Evolutionary conservation across 148 eudicot genomes (phyloP), one percentile per base, ranked within the genome.

Genomic region (Fallopia convolvulus): DNA sequence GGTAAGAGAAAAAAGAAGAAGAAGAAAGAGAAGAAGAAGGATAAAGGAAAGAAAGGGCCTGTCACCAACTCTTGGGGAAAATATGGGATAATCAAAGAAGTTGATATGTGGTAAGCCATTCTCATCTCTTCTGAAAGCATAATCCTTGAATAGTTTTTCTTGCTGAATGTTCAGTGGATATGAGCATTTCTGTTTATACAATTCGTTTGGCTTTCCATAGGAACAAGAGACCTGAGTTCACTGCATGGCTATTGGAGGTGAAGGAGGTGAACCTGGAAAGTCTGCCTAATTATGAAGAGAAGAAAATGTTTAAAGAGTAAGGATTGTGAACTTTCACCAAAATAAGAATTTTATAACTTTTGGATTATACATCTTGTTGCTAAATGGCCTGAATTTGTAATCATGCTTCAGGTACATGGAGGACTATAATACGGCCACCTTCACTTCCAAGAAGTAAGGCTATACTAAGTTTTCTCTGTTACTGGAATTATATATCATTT

Each of bases 271-370:
- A 95, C 83, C 84, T 95, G 77, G 99, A 92, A 87, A 90, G 92
- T 84, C 82, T 95, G 81, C 89, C 97, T 5, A 95, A 85, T 78
- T 90, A 90, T 90, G 99, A 95, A 79, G 99, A 95, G 88, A 95
- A 95, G 87, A 92, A 92, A 80, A 90, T 92, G 88, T 95, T 92
- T 82, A 95, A 95, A 87, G 88, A 95, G 99, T 95, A 85, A 82
- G 91, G 21, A 36, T 68, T 68, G 8, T 36, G 44, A 39, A 65
- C n/a, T 65, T 65, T 58, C 23, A 58, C 66, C 30, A 20, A n/a
- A 23, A 58, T 0, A 9, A 58, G 9, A 18, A 2, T 61, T 10
- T 30, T 0, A 18, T 4, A 61, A 26, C 23, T 48, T 8, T 5
- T 39, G 32, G 72, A 8, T 15, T 23, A 3, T 63, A 49, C 65